Evolutionary conservation across 2,329 filamentous ascomycete species (phyloP).

Genomic region (Neofusicoccum cordaticola): DNA sequence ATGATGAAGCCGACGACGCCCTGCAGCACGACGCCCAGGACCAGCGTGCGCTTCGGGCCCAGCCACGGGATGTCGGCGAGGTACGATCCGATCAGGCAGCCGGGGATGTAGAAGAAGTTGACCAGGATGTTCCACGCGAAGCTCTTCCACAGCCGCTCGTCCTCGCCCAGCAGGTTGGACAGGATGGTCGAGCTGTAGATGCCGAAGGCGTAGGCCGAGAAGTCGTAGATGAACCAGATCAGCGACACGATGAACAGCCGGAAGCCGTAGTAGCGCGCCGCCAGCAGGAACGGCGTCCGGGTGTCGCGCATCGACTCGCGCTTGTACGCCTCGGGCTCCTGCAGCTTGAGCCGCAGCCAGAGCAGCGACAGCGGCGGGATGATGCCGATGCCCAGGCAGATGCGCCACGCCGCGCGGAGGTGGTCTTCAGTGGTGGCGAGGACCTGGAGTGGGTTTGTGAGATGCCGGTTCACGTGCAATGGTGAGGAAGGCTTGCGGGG

Average conservation of each 20-base stretch:
- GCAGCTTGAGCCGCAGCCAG: slow-evolving; percentile 56
- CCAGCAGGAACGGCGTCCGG: slow-evolving; percentile 40
- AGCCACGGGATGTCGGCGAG: slow-evolving; percentile 65
- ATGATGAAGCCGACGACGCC: slow-evolving; percentile 83
- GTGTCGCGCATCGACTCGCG: slow-evolving; percentile 47
- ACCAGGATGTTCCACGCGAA: slow-evolving; percentile 89
- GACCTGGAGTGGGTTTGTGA: slow-evolving; percentile 40
- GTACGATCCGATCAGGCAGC: slow-evolving; percentile 73
- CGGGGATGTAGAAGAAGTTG: slow-evolving; percentile 86
- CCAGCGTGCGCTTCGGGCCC: slow-evolving; percentile 73
- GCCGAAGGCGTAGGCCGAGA: slow-evolving; percentile 78
- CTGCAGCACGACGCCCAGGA: slow-evolving; percentile 68
- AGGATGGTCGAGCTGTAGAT: slow-evolving; percentile 81
- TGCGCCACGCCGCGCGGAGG: slow-evolving; percentile 74
- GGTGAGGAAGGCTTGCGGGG: no score
- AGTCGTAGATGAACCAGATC: slow-evolving; percentile 61
- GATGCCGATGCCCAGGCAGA: slow-evolving; percentile 61
- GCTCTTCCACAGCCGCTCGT: slow-evolving; percentile 66
- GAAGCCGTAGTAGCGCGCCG: slow-evolving; percentile 56
- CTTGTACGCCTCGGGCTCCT: slow-evolving; percentile 54
- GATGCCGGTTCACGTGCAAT: background rate
- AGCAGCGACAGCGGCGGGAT: slow-evolving; percentile 53
- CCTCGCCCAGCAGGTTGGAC: slow-evolving; percentile 58
- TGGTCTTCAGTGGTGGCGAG: slow-evolving; percentile 56
- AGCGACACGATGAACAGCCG: slow-evolving; percentile 52